Base-by-base conservation (phyloP, 192 early-diverging fungal genomes). In the Diversispora epigaea region DNA sequence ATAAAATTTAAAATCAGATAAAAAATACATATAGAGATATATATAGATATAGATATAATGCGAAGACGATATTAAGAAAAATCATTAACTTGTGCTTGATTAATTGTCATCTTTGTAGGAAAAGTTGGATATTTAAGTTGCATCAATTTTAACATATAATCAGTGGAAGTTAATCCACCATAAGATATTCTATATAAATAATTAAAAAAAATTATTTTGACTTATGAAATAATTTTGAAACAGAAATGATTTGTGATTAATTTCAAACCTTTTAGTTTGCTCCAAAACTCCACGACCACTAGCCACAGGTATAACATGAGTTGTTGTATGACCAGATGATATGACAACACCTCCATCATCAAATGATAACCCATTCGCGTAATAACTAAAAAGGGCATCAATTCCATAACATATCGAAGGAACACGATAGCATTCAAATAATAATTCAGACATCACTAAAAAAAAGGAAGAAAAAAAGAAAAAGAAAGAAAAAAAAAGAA, bases 41-140 rank as follows among this genome's bases (percentile, higher is more conserved):
- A 11, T 8, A 54, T 14, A 54, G 4, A 54, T 54, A 17, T 17
- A 3, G 17, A 17, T 54, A 17, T 12, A 11, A 54, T 17, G n/a
- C 10, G 14, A 54, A 15, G 25, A 46, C 10, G 47, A 21, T 69
- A 7, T 43, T n/a, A 43, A 46, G n/a, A 25, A 46, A 40, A 49
- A 39, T 72, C 66, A 76, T 43, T 46, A 80, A 91, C 89, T 79
- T 90, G 86, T 21, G 93, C 87, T 77, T 96, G 92, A 55, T 80
- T 82, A 10, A 86, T 76, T 2, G 91, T 90, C 79, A 96, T 88
- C 68, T 91, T 93, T 77, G 88, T 87, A 0, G 96, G 96, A 62
- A 96, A 95, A 1, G 87, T 89, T 0, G 95, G 91, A 75, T 96
- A 97, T 76, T 97, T 97, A 47, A 92, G 86, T 80, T 96, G 94